These are phyloP conservation scores for Tolypocladium tundrense DNA, from an alignment of 2,329 filamentous ascomycete genomes.

Conservation along the genomic window DNA sequence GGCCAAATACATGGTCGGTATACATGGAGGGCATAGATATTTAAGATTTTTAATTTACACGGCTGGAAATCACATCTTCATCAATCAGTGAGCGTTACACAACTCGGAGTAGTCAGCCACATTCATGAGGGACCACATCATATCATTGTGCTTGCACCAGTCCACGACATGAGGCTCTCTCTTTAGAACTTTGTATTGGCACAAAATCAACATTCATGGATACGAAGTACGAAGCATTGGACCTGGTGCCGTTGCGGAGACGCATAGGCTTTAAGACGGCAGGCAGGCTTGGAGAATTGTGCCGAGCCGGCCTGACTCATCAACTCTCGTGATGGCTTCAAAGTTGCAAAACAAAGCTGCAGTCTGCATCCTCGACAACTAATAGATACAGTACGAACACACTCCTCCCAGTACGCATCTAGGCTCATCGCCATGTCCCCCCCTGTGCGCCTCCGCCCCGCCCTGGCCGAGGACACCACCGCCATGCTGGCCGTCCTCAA, in stretches of 20 bases:
- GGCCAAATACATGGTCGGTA: not conserved
- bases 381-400: too few species aligned
- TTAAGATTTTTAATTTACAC: not conserved
- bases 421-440: not conserved
- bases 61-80: not conserved
- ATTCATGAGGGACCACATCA: not conserved
- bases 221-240: too few species aligned
- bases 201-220: too few species aligned
- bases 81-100: not conserved
- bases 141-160: not conserved
- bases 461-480: conserved; percentile 20
- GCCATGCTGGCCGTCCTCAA: conserved; percentile 18
- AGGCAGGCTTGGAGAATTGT: too few species aligned
- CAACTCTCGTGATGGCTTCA: not conserved
- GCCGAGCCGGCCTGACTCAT: not conserved
- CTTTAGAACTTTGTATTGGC: too few species aligned
- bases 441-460: conserved; percentile 22
- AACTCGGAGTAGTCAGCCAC: not conserved
- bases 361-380: not conserved
- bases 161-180: too few species aligned
- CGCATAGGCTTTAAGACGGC: not conserved
- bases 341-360: not conserved
- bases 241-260: not conserved
- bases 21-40: not conserved
- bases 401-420: not conserved